Base-by-base conservation (phyloP, 331 rosid genomes). In the Stylosanthes scabra region DNA sequence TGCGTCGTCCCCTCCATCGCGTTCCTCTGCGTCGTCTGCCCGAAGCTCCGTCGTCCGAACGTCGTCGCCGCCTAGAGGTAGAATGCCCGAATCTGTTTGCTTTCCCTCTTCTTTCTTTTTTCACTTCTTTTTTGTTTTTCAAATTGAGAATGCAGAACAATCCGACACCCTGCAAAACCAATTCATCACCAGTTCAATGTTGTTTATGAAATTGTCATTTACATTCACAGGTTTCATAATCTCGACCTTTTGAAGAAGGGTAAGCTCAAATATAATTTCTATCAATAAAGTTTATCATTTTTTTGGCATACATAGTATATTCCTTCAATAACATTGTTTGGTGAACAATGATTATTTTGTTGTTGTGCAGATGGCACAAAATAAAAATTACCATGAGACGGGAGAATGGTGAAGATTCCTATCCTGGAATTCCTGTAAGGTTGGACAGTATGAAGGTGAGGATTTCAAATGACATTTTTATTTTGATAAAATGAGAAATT, bases 201-300 rank as follows among this genome's bases (percentile, higher is more conserved):
- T 68, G 84, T 82, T 56, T 89, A 90, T 11, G 96, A 92, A 82
- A 83, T 92, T 74, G 94, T 94, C 47, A 61, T 92, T 72, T 92
- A 90, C 89, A 79, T 92, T 49, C 97, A 90, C 79, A 85, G 96
- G 75, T 88, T 92, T 73, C 97, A 92, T 88, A 92, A 92, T 83
- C 92, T 92, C 34, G 97, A 92, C 86, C 97, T 92, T 57, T 92
- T 88, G 89, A 85, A 70, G 90, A 92, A 78, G 96, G 94, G 97
- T 92, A 67, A 13, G 55, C 60, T 61, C 14, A 31, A 31, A 31
- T 31, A 5, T 27, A 20, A 41, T 54, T 68, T 40, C 44, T 11
- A 47, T 3, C 45, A 11, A 31, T 31, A 31, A 61, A 29, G n/a
- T 59, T 60, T 16, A 6, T 20, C 3, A 3, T 31, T 46, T 62